phyloP scores from a whole-genome alignment of 495 filamentous ascomycete genomes.

The Symbiotaphrina buchneri region DNA sequence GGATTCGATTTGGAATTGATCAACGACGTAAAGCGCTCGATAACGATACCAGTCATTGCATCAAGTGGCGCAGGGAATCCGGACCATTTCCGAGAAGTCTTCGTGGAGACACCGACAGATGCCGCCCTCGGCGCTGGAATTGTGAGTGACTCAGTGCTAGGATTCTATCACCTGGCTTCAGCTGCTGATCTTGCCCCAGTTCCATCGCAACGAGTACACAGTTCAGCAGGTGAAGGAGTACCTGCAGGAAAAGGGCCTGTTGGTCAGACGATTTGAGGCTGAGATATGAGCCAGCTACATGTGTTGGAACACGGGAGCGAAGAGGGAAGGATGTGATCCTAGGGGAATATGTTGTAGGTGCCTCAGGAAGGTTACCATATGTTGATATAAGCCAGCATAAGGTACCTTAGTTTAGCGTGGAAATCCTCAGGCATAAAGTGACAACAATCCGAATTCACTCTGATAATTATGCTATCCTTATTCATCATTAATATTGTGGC shows the following conservation, averaged over 20 bases:
- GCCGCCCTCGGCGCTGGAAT: conserved; percentile 90
- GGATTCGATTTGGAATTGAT: conserved; percentile 93
- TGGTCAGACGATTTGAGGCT: conserved; percentile 54
- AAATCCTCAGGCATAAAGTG: too few species aligned
- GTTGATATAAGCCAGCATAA: too few species aligned
- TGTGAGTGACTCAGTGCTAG: conserved; percentile 21
- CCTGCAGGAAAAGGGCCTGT: conserved; percentile 40
- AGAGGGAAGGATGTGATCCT: background rate
- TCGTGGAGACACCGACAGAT: conserved; percentile 64
- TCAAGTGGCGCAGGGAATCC: conserved; percentile 86
- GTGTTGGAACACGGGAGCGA: background rate
- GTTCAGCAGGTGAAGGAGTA: conserved; percentile 85
- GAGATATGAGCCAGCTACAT: conserved; percentile 14
- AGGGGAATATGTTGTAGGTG: too few species aligned
- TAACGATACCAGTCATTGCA: conserved; percentile 87
- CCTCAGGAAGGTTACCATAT: background rate
- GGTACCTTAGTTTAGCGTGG: too few species aligned
- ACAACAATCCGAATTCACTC: too few species aligned
- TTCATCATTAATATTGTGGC: too few species aligned
- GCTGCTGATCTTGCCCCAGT: conserved; percentile 19
- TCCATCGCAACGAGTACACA: conserved; percentile 87
- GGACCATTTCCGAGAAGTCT: conserved; percentile 78
- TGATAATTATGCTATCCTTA: too few species aligned
- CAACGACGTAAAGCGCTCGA: conserved; percentile 55
- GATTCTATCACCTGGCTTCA: background rate